Conservation (phyloP, 2,329 filamentous ascomycete genomes). For the Colletotrichum gloeosporioides region DNA sequence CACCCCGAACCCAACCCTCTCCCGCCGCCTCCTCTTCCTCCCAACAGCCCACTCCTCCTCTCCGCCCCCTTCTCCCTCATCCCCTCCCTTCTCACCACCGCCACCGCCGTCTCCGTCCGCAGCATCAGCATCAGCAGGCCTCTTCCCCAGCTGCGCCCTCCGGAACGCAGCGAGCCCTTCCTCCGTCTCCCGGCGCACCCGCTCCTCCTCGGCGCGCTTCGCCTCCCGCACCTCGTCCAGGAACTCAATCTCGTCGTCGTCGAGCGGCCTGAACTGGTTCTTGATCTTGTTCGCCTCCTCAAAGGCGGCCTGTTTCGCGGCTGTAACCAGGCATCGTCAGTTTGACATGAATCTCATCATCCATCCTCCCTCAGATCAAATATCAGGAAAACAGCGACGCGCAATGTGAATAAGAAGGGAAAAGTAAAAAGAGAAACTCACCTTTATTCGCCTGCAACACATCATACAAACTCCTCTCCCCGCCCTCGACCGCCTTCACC, state of each 20-base stretch:
- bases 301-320: conserved; percentile 82
- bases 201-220: conserved; percentile 59
- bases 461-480: conserved; percentile 73
- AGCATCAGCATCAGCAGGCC: neutral
- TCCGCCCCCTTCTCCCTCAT: conserved; percentile 19
- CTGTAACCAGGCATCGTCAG: conserved; percentile 39
- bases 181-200: conserved; percentile 59
- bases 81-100: conserved; percentile 26
- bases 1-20: conserved; percentile 41
- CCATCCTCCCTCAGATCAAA: neutral
- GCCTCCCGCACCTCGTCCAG: conserved; percentile 63
- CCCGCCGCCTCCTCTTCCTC: conserved; percentile 45
- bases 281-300: conserved; percentile 74
- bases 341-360: neutral
- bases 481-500: conserved; percentile 43
- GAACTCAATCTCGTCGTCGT: conserved; percentile 82
- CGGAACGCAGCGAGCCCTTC: conserved; percentile 62
- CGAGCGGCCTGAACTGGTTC: conserved; percentile 79
- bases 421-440: conserved; percentile 32
- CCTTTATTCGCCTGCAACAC: conserved; percentile 84
- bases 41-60: conserved; percentile 36
- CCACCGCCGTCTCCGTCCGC: conserved; percentile 8
- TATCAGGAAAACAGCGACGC: neutral
- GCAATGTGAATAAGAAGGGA: too few species aligned
- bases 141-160: conserved; percentile 45